These are phyloP conservation scores for Penicillium riverlandense DNA, from an alignment of 495 filamentous ascomycete genomes.

Conservation along the genomic window DNA sequence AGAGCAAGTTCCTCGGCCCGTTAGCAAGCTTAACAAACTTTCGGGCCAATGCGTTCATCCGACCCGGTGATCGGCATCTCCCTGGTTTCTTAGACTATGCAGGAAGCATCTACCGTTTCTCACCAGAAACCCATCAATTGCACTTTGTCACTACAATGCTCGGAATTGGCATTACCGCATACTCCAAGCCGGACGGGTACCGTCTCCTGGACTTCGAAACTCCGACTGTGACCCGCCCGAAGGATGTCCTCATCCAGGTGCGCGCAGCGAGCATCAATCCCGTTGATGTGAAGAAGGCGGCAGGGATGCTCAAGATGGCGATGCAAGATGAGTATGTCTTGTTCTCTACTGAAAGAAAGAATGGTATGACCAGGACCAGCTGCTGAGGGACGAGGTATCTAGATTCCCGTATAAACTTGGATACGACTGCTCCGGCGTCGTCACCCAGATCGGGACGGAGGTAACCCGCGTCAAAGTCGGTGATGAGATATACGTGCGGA, in stretches of 20 bases:
- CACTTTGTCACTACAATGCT: constrained; percentile 25
- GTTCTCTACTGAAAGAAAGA: not conserved
- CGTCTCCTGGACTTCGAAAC: constrained; percentile 30
- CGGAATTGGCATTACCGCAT: constrained; percentile 30
- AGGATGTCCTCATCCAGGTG: constrained; percentile 11
- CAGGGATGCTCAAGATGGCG: constrained; percentile 16
- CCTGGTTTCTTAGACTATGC: too few relatives aligned
- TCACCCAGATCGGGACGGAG: constrained; percentile 32
- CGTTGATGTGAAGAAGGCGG: constrained; percentile 1
- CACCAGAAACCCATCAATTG: not conserved
- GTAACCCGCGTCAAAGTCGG: constrained; percentile 36
- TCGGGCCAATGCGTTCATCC: too few relatives aligned
- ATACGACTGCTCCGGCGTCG: constrained; percentile 36
- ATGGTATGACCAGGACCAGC: constrained; percentile 27
- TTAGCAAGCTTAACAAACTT: too few relatives aligned
- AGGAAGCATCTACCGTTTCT: too few relatives aligned
- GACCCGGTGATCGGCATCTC: too few relatives aligned
- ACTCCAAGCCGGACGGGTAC: constrained; percentile 32
- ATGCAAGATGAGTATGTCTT: constrained; percentile 12
- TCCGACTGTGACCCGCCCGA: constrained; percentile 29
- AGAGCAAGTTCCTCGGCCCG: too few relatives aligned
- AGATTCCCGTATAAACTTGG: constrained; percentile 33
- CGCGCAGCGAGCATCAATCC: constrained; percentile 4
- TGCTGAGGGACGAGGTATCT: constrained; percentile 17
- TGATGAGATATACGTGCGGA: constrained; percentile 38